phyloP scores from a whole-genome alignment of 116 monocot genomes.

The Thalassia testudinum region DNA sequence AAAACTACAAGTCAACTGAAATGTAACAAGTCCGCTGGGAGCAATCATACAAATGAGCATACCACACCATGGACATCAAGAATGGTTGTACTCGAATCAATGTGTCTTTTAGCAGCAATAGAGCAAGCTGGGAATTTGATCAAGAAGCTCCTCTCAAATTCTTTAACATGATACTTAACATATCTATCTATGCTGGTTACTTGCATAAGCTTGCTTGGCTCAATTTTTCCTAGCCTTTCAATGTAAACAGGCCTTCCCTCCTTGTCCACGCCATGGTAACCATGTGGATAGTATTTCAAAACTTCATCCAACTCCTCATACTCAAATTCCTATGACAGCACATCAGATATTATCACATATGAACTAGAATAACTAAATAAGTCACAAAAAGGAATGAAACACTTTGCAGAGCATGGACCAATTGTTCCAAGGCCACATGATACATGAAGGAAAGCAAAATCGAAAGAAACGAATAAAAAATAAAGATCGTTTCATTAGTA shows the following conservation, averaged over 20 bases:
- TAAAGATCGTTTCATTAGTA: no score
- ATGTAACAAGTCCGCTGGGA: not conserved
- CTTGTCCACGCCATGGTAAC: constrained; percentile 97
- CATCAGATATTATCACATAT: not conserved
- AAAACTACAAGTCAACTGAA: not conserved
- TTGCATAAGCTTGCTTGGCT: constrained; percentile 79
- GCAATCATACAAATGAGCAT: constrained; percentile 11
- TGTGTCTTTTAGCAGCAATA: constrained; percentile 82
- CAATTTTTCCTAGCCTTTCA: constrained; percentile 90
- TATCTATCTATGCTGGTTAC: constrained; percentile 87
- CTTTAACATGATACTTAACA: constrained; percentile 82
- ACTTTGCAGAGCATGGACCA: not conserved
- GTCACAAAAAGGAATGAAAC: not conserved
- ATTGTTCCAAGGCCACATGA: not conserved
- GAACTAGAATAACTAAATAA: not conserved
- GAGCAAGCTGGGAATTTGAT: constrained; percentile 95
- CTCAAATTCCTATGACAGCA: constrained; percentile 62
- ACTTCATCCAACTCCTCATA: constrained; percentile 65
- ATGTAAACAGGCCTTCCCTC: constrained; percentile 94
- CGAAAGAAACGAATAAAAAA: not conserved
- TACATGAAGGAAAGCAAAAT: not conserved
- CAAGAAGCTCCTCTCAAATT: constrained; percentile 77
- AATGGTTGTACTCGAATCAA: constrained; percentile 91
- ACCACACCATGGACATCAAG: constrained; percentile 99
- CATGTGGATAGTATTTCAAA: constrained; percentile 82